phyloP scores from a whole-genome alignment of 2,329 filamentous ascomycete species.

The Aureobasidium musti region DNA sequence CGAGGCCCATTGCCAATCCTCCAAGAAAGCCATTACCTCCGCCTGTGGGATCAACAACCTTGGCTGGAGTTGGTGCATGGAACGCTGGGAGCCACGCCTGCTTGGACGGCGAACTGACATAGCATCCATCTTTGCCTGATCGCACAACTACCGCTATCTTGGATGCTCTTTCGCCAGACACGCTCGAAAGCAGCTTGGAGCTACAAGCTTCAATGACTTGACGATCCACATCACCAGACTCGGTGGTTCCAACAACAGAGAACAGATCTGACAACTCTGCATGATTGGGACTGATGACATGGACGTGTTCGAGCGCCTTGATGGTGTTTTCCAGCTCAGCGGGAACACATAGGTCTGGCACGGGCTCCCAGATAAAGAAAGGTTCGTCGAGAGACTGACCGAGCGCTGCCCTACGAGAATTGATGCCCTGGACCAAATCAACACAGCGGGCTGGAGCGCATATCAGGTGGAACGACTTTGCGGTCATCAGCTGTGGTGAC shows the following conservation, averaged over 20 bases:
- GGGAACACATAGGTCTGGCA: conserved; percentile 81
- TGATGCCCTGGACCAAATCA: conserved; percentile 71
- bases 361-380: conserved; percentile 90
- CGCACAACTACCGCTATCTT: conserved; percentile 65
- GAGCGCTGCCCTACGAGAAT: conserved; percentile 51
- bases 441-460: conserved; percentile 78
- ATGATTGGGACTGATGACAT: conserved; percentile 78
- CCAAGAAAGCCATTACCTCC: conserved; percentile 89
- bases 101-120: conserved; percentile 48
- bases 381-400: conserved; percentile 51
- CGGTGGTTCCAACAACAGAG: conserved; percentile 52
- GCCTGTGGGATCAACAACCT: conserved; percentile 88
- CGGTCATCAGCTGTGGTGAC: conserved; percentile 63
- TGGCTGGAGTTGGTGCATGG: conserved; percentile 54
- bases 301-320: conserved; percentile 55
- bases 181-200: conserved; percentile 35
- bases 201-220: conserved; percentile 46
- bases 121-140: conserved; percentile 71
- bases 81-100: conserved; percentile 73
- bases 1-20: conserved; percentile 59
- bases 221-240: conserved; percentile 43
- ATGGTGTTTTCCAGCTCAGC: conserved; percentile 59
- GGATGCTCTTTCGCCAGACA: conserved; percentile 33
- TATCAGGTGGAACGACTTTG: conserved; percentile 82
- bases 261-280: conserved; percentile 86